phyloP scores from a whole-genome alignment of 352 stramenopile genomes.

The Phytophthora kernoviae region DNA sequence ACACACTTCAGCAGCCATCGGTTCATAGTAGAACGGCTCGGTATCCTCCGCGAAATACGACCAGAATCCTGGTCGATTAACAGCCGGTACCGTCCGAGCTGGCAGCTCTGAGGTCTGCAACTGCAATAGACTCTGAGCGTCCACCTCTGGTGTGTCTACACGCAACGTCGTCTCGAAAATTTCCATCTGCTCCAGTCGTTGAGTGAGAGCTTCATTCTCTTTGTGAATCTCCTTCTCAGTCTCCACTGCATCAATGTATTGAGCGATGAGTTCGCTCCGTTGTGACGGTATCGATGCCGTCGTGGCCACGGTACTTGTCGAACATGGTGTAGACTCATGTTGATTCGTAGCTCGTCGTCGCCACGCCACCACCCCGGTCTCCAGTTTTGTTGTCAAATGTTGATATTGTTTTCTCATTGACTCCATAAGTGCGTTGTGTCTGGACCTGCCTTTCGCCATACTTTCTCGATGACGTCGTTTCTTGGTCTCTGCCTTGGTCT shows the following conservation, averaged over 20 bases:
- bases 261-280: conserved; percentile 9
- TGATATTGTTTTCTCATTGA: conserved; percentile 34
- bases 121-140: conserved; percentile 1
- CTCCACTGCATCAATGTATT: conserved; percentile 34
- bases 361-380: conserved; percentile 21
- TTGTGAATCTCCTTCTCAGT: conserved; percentile 32
- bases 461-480: conserved; percentile 31
- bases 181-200: conserved; percentile 35
- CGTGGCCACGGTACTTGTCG: conserved; percentile 1
- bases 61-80: conserved; percentile 34
- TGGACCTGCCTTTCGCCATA: conserved; percentile 34
- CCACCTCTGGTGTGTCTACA: conserved; percentile 32
- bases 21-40: conserved; percentile 51
- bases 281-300: neutral
- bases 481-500: conserved; percentile 29
- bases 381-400: conserved; percentile 22
- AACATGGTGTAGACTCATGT: no score
- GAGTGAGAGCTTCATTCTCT: conserved; percentile 31
- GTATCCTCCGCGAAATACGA: conserved; percentile 46
- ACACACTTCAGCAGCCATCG: conserved; percentile 26
- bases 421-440: conserved; percentile 31
- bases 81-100: conserved; percentile 7
- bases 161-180: conserved; percentile 37
- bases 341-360: conserved; percentile 2
- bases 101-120: conserved; percentile 11